Conservation (phyloP, 164 flowering plant genomes). For the Paratinospora sagittata region DNA sequence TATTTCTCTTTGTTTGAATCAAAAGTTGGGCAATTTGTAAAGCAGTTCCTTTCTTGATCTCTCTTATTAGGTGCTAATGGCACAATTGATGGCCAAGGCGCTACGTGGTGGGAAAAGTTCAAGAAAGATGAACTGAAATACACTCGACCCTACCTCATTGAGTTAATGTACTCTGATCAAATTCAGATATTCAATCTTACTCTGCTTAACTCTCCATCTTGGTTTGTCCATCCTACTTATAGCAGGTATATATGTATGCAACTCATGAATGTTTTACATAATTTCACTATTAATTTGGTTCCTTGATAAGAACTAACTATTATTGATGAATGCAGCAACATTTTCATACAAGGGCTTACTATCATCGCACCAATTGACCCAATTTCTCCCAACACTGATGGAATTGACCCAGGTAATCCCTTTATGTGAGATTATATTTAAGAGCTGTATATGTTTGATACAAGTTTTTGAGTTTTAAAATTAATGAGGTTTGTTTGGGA, state of each 20-base stretch:
- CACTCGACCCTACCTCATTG: slow-evolving; percentile 77
- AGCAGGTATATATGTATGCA: neutral
- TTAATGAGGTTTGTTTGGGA: too few species aligned
- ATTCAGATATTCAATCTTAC: slow-evolving; percentile 68
- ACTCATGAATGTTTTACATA: neutral
- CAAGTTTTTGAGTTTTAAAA: too few species aligned
- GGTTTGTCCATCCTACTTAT: slow-evolving; percentile 93
- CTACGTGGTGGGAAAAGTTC: slow-evolving; percentile 71
- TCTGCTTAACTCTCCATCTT: slow-evolving; percentile 67
- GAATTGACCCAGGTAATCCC: slow-evolving; percentile 72
- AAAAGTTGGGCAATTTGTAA: neutral
- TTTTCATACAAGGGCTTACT: slow-evolving; percentile 61
- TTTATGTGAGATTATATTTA: too few species aligned
- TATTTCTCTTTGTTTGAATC: neutral
- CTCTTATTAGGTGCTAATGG: slow-evolving; percentile 55
- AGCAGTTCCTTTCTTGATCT: neutral
- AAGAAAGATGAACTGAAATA: slow-evolving; percentile 41
- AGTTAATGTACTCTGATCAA: slow-evolving; percentile 49
- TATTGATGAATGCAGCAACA: slow-evolving; percentile 48
- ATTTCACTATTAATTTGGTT: neutral
- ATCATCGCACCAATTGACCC: slow-evolving; percentile 53
- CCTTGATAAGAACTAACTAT: neutral
- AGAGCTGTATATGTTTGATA: too few species aligned
- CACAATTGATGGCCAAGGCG: slow-evolving; percentile 84
- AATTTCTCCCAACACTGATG: slow-evolving; percentile 77